Percentiles rank a stretch among this genome's conserved stretches.
These are phyloP conservation scores for Euphorbia peplus DNA, from an alignment of 345 rosid species.

Conservation along the genomic window DNA sequence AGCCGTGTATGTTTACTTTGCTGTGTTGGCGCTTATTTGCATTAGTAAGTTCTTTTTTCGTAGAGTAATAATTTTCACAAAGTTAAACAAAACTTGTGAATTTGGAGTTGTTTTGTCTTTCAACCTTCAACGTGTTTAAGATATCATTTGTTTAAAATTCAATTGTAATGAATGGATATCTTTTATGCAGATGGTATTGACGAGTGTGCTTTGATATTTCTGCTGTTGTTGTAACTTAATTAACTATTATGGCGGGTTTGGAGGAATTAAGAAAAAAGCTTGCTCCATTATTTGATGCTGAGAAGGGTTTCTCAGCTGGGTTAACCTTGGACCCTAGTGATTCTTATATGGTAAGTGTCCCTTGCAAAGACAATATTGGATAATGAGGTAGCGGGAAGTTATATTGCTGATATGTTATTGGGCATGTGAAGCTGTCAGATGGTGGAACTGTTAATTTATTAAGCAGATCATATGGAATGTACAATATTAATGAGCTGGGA, in stretches of 20 bases:
- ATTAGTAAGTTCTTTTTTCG: not conserved
- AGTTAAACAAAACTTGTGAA: not conserved
- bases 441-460: conserved; percentile 85
- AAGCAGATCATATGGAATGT: conserved; percentile 95
- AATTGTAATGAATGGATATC: not conserved
- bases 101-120: not conserved
- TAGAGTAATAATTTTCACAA: not conserved
- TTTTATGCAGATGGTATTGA: not conserved
- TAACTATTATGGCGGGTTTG: conserved; percentile 72
- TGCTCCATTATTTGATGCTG: conserved; percentile 85
- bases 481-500: conserved; percentile 85
- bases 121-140: not conserved
- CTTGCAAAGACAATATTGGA: not conserved
- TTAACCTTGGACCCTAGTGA: conserved; percentile 66
- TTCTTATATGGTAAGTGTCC: conserved; percentile 58
- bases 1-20: not conserved
- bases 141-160: not conserved
- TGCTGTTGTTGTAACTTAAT: conserved; percentile 8
- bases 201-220: not conserved
- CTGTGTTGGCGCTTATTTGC: not conserved
- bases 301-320: conserved; percentile 75
- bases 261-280: conserved; percentile 85
- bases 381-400: not conserved
- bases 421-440: conserved; percentile 64
- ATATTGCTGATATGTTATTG: conserved; percentile 2